Evolutionary conservation across 345 rosid species (phyloP), one percentile per base, ranked within the genome.

Genomic region (Physaria fendleri): DNA sequence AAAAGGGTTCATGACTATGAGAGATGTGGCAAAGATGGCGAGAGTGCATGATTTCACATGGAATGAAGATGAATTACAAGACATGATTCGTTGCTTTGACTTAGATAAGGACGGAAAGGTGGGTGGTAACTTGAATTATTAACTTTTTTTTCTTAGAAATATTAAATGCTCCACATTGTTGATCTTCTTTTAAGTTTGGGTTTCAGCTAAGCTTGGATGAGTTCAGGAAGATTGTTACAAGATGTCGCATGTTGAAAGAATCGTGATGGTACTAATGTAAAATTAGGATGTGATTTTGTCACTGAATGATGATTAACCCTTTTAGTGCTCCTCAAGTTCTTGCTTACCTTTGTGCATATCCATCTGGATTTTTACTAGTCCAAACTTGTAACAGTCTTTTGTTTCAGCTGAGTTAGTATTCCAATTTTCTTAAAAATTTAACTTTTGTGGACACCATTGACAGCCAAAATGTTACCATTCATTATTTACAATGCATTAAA

Each of bases 81-180:
- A 79, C 78, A 91, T 91, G 98, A 77, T 91, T 61, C 72, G 45
- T 59, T 84, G 67, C 78, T 91, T 88, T 71, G 96, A 91, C 62
- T 32, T 65, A 3, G 75, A 85, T 48, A 66, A 79, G 12, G 88
- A 81, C 73, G 83, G 84, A 54, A 85, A 84, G 96, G 92, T 91
- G 24, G 43, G 69, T 76, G 25, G 20, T 69, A 18, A 4, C 1
- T 33, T 15, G 14, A 11, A 27, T 13, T 63, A 0, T 13, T 29
- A n/a, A 18, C 15, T 7, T 18, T 14, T 4, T 7, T 18, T 14
- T 4, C 6, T 45, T 35, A 24, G 2, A 4, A 12, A 12, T 14
- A 15, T 32, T 11, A 14, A 14, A 4, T 29, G 33, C 34, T 58
- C 3, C 40, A 16, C 53, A 30, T 32, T 24, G 22, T 11, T 11